A percentile compares a stretch with the other conserved stretches of the same genome.
Conservation (phyloP, 805 yeast genomes). For the Lipomyces kockii region DNA sequence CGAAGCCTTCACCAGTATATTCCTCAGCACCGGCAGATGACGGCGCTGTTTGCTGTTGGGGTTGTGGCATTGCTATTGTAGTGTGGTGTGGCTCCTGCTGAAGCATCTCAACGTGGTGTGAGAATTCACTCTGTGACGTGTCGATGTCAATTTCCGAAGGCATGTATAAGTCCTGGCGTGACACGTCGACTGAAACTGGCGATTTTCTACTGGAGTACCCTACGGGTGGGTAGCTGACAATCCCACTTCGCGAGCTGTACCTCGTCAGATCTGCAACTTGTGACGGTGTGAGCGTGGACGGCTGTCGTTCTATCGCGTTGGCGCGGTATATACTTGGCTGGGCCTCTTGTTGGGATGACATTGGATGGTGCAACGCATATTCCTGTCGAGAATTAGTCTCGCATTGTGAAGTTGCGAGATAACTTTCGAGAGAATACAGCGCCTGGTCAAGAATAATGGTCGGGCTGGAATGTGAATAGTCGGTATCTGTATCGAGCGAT, state of each 20-base stretch:
- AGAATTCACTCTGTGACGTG: neutral
- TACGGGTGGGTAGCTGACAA: conserved; percentile 15
- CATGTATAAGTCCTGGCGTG: neutral
- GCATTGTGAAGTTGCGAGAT: conserved; percentile 4
- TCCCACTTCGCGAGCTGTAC: conserved; percentile 25
- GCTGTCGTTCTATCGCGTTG: neutral
- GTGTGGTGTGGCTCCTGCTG: neutral
- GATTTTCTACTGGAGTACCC: neutral
- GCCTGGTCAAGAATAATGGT: conserved; percentile 28
- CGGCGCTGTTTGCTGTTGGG: neutral
- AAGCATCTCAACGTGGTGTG: neutral
- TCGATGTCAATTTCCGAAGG: neutral
- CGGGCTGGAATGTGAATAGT: conserved; percentile 10
- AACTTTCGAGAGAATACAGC: conserved; percentile 27
- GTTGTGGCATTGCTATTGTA: neutral
- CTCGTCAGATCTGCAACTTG: conserved; percentile 18
- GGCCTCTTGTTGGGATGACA: neutral
- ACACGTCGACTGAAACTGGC: neutral
- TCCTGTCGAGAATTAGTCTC: neutral
- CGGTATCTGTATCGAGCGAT: conserved; percentile 2
- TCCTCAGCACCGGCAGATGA: neutral
- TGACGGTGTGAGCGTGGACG: conserved; percentile 10
- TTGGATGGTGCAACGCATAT: neutral
- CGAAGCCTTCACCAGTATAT: neutral
- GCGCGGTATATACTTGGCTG: neutral